Conservation (phyloP, 1,284 basidiomycete genomes). For the Naganishia sp. region DNA sequence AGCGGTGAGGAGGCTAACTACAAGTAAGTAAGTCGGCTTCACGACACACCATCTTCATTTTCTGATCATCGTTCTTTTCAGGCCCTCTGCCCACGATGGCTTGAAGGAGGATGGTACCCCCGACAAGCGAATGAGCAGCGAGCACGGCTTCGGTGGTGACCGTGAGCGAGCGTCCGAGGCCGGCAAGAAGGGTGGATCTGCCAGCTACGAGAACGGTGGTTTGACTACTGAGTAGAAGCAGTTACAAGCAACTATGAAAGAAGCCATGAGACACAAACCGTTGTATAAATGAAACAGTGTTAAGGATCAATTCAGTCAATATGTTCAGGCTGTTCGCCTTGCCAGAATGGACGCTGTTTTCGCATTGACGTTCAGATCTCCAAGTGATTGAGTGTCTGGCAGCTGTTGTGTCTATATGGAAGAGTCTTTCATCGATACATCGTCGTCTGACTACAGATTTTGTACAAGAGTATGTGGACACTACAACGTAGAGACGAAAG, state of each 20-base stretch:
- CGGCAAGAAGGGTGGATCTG: constrained; percentile 46
- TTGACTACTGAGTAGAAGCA: constrained; percentile 33
- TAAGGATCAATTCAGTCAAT: neutral
- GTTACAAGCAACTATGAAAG: too few relatives aligned
- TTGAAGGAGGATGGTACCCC: constrained; percentile 43
- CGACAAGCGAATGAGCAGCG: constrained; percentile 43
- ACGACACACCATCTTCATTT: neutral
- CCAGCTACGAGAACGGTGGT: constrained; percentile 46
- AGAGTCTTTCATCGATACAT: neutral
- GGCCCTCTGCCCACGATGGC: constrained; percentile 45
- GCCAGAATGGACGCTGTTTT: neutral
- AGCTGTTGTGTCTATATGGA: too few relatives aligned
- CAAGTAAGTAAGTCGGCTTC: constrained; percentile 38
- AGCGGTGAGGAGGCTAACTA: constrained; percentile 44
- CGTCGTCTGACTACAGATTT: neutral
- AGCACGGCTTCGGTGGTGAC: constrained; percentile 40
- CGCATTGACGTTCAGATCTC: neutral
- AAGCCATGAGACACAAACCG: neutral
- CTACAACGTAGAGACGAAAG: constrained; percentile 4
- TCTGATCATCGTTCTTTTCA: constrained; percentile 4
- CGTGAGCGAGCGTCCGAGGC: constrained; percentile 41
- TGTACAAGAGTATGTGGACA: too few relatives aligned
- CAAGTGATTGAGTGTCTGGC: too few relatives aligned
- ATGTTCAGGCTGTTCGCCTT: neutral
- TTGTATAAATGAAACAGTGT: constrained; percentile 8